Base-by-base conservation (phyloP, 805 yeast species). In the Candida gorgasii region DNA sequence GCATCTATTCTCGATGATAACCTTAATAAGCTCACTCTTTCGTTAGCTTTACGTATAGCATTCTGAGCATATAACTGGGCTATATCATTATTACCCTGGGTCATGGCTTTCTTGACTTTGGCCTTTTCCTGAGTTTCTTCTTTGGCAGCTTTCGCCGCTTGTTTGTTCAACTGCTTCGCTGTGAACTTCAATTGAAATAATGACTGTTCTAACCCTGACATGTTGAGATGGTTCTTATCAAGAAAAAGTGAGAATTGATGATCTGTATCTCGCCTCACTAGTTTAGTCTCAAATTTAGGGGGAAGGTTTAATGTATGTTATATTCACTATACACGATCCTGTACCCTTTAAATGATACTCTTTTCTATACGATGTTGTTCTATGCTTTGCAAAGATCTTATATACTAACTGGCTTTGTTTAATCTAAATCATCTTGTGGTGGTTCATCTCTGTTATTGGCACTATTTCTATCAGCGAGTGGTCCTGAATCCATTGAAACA, bases 51-150 rank as follows among this genome's bases (percentile, higher is more conserved):
- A 39, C 99, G 77, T 33, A 95, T 89, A 28, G 98, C 97, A 64
- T 90, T 93, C 51, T 90, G 95, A 0, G 99, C 99, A 56, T 93
- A 92, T 34, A 93, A 76, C 58, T 82, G 85, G 0, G 98, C 98
- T 47, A 93, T 89, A 59, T 93, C 99, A 53, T 83, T 85, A 59
- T 85, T 84, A 13, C 96, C 96, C 52, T 84, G 89, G 37, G 73
- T 72, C 69, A 89, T 72, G 1, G 96, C 96, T 65, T 88, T 92
- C 63, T 92, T 92, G 46, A 89, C 83, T 58, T 87, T 89, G 53
- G 84, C 84, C 64, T 88, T 88, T 65, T 93, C 98, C 29, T 79
- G 76, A 27, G 80, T 79, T 57, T 89, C 96, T 59, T 93, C 99
- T 58, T 89, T 90, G 1, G 89, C 87, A 2, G 98, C 90, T 61